Evolutionary conservation across 2,329 filamentous ascomycete species (phyloP).

Genomic region (Paecilomyces fulvus): DNA sequence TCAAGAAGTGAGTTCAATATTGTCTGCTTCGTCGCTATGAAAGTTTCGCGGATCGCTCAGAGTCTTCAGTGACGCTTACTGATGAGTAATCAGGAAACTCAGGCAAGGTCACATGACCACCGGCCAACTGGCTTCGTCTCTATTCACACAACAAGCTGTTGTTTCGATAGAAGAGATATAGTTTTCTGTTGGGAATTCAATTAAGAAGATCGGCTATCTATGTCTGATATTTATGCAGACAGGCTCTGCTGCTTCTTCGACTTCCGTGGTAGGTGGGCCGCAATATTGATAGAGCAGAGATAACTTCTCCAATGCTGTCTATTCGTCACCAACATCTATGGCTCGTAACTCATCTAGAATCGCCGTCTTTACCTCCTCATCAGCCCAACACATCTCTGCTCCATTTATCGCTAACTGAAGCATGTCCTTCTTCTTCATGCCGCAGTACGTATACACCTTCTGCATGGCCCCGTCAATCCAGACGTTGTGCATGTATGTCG

Average conservation of each 20-base stretch:
- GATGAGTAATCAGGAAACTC: background rate
- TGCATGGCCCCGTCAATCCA: slow-evolving; percentile 44
- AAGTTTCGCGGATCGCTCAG: background rate
- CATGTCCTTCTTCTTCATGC: slow-evolving; percentile 36
- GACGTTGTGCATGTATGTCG: slow-evolving; percentile 43
- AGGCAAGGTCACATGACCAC: background rate
- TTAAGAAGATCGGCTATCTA: too few relatives aligned
- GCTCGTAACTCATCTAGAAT: slow-evolving; percentile 10
- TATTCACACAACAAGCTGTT: too few relatives aligned
- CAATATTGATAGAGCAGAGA: background rate
- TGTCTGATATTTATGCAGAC: too few relatives aligned
- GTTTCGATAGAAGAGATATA: too few relatives aligned
- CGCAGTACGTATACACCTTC: slow-evolving; percentile 35
- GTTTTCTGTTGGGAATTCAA: too few relatives aligned
- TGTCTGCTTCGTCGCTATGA: background rate
- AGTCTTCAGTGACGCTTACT: background rate
- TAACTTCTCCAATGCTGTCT: background rate
- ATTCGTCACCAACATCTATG: background rate
- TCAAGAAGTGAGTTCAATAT: background rate
- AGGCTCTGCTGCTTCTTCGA: background rate
- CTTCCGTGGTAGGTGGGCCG: background rate
- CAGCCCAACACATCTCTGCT: slow-evolving; percentile 42
- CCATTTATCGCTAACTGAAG: slow-evolving; percentile 34
- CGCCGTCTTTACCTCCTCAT: slow-evolving; percentile 26
- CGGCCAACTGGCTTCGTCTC: too few relatives aligned